Evolutionary conservation across 2,329 filamentous ascomycete species (phyloP), one percentile per base, ranked within the genome.

Genomic region (Aphanoascus verrucosus): DNA sequence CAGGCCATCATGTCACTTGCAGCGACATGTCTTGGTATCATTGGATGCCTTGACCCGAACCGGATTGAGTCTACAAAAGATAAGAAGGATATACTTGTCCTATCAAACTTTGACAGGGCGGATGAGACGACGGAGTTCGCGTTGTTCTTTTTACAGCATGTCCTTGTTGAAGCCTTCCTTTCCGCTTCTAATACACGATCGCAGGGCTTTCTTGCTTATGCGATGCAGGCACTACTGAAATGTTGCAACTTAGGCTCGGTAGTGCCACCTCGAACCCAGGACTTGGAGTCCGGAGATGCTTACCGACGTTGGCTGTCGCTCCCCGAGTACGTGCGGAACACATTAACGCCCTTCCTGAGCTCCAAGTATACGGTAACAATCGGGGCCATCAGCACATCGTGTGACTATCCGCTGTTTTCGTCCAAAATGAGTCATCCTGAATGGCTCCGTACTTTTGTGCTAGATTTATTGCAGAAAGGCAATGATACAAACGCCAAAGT

Each of bases 41-140:
- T 98, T 51, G 93, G 94, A 5, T 95, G 90, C 59, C 73, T 98
- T 19, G 94, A 98, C 67, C 85, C 91, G 1, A 95, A 94, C 63
- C 82, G 87, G 55, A 81, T 96, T 1, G 93, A 98, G 63, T 81
- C 82, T 0, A 78, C 85, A 9, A 80, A 86, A 54, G 84, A 87
- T 61, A 85, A 88, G 60, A 83, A 80, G 58, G 85, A 88, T n/a
- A 86, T 96, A 51, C 80, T 97, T 20, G 82, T 97, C 48, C 71
- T 90, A 37, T 85, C 86, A 49, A 97, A 98, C 65, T 97, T 98
- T 62, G 80, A 85, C 43, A 79, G 80, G 44, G 76, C 80, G 14
- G 79, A 81, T 49, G 91, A 99, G 66, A 86, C 84, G 0, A 84
- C 88, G 14, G 83, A 93, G 57, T 99, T 97, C 67, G 81, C 88